Percentiles rank a stretch among this genome's conserved stretches.
Conservation (phyloP, 257 asterid genomes). For the Penstemon eatonii region DNA sequence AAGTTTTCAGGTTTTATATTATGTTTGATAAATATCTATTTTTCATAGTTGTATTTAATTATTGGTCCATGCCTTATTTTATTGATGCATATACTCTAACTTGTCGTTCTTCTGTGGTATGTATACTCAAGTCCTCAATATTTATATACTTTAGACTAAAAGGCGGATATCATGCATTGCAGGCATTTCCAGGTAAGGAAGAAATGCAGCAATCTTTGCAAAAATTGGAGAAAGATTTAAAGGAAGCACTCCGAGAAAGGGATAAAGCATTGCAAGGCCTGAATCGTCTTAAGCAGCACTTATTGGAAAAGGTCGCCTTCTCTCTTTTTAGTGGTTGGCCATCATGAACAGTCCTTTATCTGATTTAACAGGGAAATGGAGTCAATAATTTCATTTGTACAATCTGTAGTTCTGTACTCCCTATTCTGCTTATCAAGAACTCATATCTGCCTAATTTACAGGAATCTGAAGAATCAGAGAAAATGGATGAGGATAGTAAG, state of each 20-base stretch:
- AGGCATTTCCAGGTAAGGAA: conserved; percentile 59
- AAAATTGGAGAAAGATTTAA: conserved; percentile 78
- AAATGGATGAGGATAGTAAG: conserved; percentile 96
- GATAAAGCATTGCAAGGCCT: conserved; percentile 80
- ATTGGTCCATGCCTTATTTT: conserved; percentile 13
- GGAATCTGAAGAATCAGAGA: conserved; percentile 98
- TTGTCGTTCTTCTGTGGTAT: conserved; percentile 9
- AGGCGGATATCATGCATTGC: conserved; percentile 32
- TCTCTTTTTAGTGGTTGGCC: conserved; percentile 17
- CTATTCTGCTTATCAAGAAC: conserved; percentile 25
- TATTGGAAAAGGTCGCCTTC: conserved; percentile 76
- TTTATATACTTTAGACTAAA: conserved; percentile 32
- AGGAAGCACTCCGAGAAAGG: conserved; percentile 62
- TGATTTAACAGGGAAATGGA: conserved; percentile 10
- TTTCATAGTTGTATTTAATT: conserved; percentile 16
- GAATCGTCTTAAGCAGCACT: conserved; percentile 93
- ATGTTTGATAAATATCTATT: conserved; percentile 12
- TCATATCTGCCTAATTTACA: conserved; percentile 35
- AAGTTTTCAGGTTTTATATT: conserved; percentile 15
- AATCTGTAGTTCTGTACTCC: too few relatives aligned
- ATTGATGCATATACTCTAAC: conserved; percentile 17
- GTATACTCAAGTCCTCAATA: conserved; percentile 11
- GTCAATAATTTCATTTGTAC: conserved; percentile 11
- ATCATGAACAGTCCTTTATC: conserved; percentile 24
- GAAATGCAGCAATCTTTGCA: conserved; percentile 62